Evolutionary conservation across 257 asterid species (phyloP), one percentile per base, ranked within the genome.

Genomic region (Solanum verrucosum): DNA sequence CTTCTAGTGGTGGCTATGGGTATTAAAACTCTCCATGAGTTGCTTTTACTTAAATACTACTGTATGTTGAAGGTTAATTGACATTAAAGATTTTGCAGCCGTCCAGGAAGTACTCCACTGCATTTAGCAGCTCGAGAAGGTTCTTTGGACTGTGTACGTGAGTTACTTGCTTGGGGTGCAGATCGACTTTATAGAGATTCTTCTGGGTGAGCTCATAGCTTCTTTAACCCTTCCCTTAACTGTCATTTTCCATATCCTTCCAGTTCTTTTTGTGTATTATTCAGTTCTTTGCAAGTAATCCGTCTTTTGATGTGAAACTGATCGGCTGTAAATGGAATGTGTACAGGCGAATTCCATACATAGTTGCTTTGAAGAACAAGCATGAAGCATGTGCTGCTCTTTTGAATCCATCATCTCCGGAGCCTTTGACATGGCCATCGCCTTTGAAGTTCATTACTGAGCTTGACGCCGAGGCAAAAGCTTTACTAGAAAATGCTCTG

Each of bases 51-150:
- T 90, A 9, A 46, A 27, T 88, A 38, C 37, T 44, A 60, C 37
- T n/a, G 21, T 65, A 42, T n/a, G 14, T 33, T 71, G 81, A 68
- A 29, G n/a, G 83, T 86, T 23, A 70, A 68, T 44, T 71, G 83
- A 86, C 70, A 44, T 56, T 25, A 29, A 68, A 40, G 5, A 18
- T 6, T 84, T 84, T 90, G 87, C 92, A 95, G 98, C 84, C 91
- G 89, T 89, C 93, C 92, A 33, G 98, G 98, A 20, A 92, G 94
- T 88, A 92, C 98, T 16, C 97, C 98, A 59, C 95, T 95, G 90
- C 98, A 95, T 92, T 91, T 94, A 84, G 98, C 98, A 87, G 98
- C 98, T 34, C 93, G 95, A 9, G 97, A 94, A 77, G 98, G 97
- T 46, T 94, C 98, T 7, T 86, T 95, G 92, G 98, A 95, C 85